A percentile compares a stretch with the other conserved stretches of the same genome.
phyloP scores from a whole-genome alignment of 495 filamentous ascomycete species.

The Lasiosphaeris hirsuta region DNA sequence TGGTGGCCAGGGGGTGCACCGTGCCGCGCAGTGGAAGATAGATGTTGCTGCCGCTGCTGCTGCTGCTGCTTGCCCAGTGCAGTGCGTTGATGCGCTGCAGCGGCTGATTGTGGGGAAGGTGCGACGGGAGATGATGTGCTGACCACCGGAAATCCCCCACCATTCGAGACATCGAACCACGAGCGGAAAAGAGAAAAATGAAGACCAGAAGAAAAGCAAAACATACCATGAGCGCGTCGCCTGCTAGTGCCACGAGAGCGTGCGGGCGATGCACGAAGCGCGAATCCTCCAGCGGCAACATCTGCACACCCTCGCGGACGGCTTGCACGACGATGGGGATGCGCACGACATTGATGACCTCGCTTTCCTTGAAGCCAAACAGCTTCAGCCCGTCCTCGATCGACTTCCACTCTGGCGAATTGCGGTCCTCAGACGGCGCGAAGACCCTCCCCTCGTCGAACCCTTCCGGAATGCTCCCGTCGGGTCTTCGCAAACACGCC shows the following conservation, averaged over 20 bases:
- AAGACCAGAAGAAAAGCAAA: neutral
- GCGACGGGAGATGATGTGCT: neutral
- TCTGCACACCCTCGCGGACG: conserved; percentile 35
- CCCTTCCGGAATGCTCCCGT: conserved; percentile 32
- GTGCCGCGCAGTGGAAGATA: too few species aligned
- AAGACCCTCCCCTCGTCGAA: conserved; percentile 32
- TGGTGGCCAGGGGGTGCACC: too few species aligned
- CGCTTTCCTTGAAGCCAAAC: conserved; percentile 38
- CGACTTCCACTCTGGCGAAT: conserved; percentile 32
- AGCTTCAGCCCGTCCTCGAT: conserved; percentile 40
- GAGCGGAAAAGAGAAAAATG: too few species aligned
- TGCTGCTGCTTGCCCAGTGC: too few species aligned
- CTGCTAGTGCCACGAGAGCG: conserved; percentile 30
- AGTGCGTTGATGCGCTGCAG: too few species aligned
- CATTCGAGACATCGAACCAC: too few species aligned
- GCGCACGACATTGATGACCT: conserved; percentile 40
- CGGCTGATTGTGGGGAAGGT: neutral
- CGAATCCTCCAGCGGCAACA: conserved; percentile 29
- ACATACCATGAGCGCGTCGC: conserved; percentile 30
- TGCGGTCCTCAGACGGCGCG: conserved; percentile 30
- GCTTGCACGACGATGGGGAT: conserved; percentile 41
- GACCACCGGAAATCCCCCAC: neutral
- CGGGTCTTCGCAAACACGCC: conserved; percentile 24
- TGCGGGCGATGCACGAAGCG: conserved; percentile 30
- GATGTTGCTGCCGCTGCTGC: too few species aligned